Percentiles rank a stretch among this genome's conserved stretches.
phyloP scores from a whole-genome alignment of 2,329 filamentous ascomycete species.

The Colletotrichum sp. region DNA sequence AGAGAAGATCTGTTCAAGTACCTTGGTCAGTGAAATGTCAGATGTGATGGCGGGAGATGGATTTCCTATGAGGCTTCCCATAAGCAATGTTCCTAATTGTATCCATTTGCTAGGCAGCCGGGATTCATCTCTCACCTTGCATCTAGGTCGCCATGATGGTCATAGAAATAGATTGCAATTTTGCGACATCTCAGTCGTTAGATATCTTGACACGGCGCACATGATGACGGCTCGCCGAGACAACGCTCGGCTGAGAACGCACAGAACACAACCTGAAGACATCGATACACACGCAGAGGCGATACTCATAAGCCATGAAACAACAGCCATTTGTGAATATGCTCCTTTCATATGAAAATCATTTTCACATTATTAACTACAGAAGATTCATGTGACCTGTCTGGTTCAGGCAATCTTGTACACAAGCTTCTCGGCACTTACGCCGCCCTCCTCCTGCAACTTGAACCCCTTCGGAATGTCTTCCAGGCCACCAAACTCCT shows the following conservation, averaged over 20 bases:
- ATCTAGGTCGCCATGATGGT: fast-evolving
- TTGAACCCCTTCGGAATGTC: slow-evolving; percentile 15
- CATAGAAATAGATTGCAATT: fast-evolving
- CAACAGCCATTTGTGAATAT: neutral
- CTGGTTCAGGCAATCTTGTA: neutral
- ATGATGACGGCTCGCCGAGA: neutral
- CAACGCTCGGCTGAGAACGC: neutral
- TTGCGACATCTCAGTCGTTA: neutral
- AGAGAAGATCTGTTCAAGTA: neutral
- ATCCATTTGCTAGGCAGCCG: neutral
- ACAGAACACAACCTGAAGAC: neutral
- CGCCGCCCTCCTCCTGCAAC: slow-evolving; percentile 3
- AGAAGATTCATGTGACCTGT: neutral
- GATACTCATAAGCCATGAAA: neutral
- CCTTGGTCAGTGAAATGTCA: neutral
- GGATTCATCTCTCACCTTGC: neutral
- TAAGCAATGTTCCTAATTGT: fast-evolving
- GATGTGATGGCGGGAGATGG: too few species aligned
- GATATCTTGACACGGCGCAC: fast-evolving
- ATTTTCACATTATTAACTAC: neutral
- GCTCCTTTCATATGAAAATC: too few species aligned
- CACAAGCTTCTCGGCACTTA: slow-evolving; percentile 14
- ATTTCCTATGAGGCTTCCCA: neutral
- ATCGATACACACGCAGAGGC: fast-evolving
- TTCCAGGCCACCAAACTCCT: slow-evolving; percentile 8